Percentiles rank a stretch among this genome's conserved stretches.
Evolutionary conservation across 331 rosid species (phyloP).

Genomic region (Spiraea crenata): DNA sequence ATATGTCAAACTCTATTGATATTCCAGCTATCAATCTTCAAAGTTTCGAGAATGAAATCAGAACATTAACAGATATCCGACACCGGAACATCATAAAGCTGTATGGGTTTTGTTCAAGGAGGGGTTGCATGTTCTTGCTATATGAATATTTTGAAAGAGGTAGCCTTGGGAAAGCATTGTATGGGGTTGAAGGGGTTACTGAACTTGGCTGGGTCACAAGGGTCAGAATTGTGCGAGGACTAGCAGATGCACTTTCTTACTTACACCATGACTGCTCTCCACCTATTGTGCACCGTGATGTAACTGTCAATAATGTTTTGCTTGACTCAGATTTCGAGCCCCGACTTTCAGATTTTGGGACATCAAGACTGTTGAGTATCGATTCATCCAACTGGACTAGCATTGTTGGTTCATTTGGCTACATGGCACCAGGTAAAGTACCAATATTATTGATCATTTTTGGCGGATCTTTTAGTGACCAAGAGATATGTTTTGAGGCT

Average conservation of each 20-base stretch:
- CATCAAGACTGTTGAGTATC: slow-evolving; percentile 43
- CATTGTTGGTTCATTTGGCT: slow-evolving; percentile 60
- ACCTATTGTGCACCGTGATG: slow-evolving; percentile 59
- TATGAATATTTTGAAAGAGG: slow-evolving; percentile 49
- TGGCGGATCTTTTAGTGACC: background rate
- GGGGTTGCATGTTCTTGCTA: slow-evolving; percentile 43
- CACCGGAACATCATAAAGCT: slow-evolving; percentile 66
- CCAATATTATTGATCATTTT: too few species aligned
- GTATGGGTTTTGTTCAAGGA: slow-evolving; percentile 30
- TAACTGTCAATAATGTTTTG: slow-evolving; percentile 52
- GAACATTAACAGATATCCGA: slow-evolving; percentile 40
- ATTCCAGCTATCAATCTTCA: slow-evolving; percentile 23
- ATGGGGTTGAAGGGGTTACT: slow-evolving; percentile 32
- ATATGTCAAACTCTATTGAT: slow-evolving; percentile 29
- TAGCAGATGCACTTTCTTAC: slow-evolving; percentile 64
- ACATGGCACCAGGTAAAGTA: slow-evolving; percentile 68
- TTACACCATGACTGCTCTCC: slow-evolving; percentile 53
- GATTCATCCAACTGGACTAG: slow-evolving; percentile 53
- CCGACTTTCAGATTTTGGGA: slow-evolving; percentile 58
- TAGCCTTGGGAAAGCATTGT: slow-evolving; percentile 41
- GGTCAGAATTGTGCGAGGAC: slow-evolving; percentile 43
- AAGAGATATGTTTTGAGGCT: background rate
- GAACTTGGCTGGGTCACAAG: slow-evolving; percentile 48
- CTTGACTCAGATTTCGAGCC: slow-evolving; percentile 44
- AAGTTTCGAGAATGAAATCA: slow-evolving; percentile 55